Base-by-base conservation (phyloP, 768 basidiomycete genomes). In the Vararia minispora region DNA sequence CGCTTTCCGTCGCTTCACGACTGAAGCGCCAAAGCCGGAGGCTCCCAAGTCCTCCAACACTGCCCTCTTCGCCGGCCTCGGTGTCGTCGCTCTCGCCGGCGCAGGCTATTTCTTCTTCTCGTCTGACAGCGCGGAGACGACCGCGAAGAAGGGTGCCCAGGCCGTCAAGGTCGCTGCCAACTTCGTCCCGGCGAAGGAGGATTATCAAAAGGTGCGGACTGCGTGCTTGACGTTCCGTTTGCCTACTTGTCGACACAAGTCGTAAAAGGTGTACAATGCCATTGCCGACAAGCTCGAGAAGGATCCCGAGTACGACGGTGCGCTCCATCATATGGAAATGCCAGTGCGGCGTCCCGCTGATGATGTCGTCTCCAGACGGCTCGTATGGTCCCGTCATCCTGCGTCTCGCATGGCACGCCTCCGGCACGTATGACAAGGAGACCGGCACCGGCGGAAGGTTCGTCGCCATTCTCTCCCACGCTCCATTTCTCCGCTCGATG, bases 341-440 rank as follows among this genome's bases (percentile, higher is more conserved):
- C n/a, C 21, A 21, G 27, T 27, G 34, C 27, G 38, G 14, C 6
- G 14, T 42, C 9, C 41, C 27, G 23, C 44, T 52, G 41, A 51
- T 27, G 35, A 31, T 14, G 35, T 41, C 40, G 36, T 38, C 28
- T 23, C 4, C 48, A 90, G 86, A 91, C 53, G 89, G 89, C 16
- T 89, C 86, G 3, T 92, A 79, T 47, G 90, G 78, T 11, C 90
- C 91, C 28, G 75, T 94, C 37, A 52, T 92, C 41, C 67, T 95
- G 39, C 86, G 91, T 52, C 75, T 95, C 36, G 91, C 89, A 14
- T 95, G 91, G 91, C 91, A 95, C 60, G 53, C 79, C n/a, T 82
- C 87, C 28, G 91, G 91, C 35, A 95, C 91, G 1, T 92, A 86
- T 50, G 87, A 94, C 63, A 84, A 85, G 64, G 71, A 72, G 0